Evolutionary conservation across 2,329 filamentous ascomycete species (phyloP).

Genomic region (Aureobasidium sp.): DNA sequence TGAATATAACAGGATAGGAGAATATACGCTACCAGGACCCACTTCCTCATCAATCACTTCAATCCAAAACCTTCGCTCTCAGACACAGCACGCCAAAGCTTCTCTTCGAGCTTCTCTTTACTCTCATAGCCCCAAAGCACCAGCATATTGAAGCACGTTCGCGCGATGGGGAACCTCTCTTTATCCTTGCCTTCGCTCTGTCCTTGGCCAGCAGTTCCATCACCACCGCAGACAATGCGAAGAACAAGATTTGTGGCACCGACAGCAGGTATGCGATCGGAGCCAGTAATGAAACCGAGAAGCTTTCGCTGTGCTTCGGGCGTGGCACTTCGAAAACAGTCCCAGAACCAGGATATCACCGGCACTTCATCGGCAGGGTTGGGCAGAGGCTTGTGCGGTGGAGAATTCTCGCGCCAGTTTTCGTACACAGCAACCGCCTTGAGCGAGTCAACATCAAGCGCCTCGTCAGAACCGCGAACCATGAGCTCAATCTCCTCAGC

Average conservation of each 20-base stretch:
- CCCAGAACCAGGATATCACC: slow-evolving; percentile 81
- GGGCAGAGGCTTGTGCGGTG: slow-evolving; percentile 21
- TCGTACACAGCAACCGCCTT: slow-evolving; percentile 73
- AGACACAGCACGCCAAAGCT: slow-evolving; percentile 77
- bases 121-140: slow-evolving; percentile 65
- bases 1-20: not conserved
- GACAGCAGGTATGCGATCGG: slow-evolving; percentile 82
- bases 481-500: slow-evolving; percentile 88
- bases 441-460: slow-evolving; percentile 68
- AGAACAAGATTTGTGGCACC: slow-evolving; percentile 74
- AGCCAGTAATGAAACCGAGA: slow-evolving; percentile 80
- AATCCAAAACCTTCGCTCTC: slow-evolving; percentile 90
- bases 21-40: not conserved
- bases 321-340: slow-evolving; percentile 59
- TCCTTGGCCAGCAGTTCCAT: slow-evolving; percentile 32
- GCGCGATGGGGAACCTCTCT: slow-evolving; percentile 69
- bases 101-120: slow-evolving; percentile 57
- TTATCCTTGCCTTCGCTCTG: slow-evolving; percentile 46
- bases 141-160: slow-evolving; percentile 86
- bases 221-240: slow-evolving; percentile 65
- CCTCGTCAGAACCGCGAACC: slow-evolving; percentile 75
- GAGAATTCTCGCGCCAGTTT: slow-evolving; percentile 54
- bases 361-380: slow-evolving; percentile 51
- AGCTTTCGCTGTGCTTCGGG: slow-evolving; percentile 67
- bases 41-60: slow-evolving; percentile 46